Evolutionary conservation across 352 stramenopile species (phyloP), one percentile per base, ranked within the genome.

Genomic region (Globisporangium uncinulatum): DNA sequence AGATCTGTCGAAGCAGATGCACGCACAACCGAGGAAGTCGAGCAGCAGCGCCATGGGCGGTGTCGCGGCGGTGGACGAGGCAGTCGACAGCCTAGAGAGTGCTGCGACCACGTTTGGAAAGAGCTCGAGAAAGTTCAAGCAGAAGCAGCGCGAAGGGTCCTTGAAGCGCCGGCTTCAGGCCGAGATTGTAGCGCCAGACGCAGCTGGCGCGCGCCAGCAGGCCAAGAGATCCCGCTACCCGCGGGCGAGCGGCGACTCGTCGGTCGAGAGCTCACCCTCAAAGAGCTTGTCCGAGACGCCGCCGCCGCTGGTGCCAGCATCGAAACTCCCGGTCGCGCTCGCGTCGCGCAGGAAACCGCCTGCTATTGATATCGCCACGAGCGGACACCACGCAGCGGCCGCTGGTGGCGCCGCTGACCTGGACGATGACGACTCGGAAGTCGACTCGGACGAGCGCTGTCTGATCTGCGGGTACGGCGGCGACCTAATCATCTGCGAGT

Each of bases 401-500:
- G 24, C 24, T 29, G 24, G 2, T 29, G 24, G 24, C 24, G 24
- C 24, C 24, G 49, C 50, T 8, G 73, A 86, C 13, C 70, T 43
- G 19, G 51, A 58, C 24, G 71, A 70, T 51, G 69, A 56, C 36
- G 72, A 79, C 19, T 68, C 74, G 8, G 72, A 77, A 15, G 59
- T 65, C n/a, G 66, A 70, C 32, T 92, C 83, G 0, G 85, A 95
- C 61, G 85, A 95, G 54, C 76, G 81, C 11, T 95, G 85, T 42
- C 62, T 92, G 20, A 61, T 95, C 15, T 95, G 85, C 56, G 75
- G 78, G 6, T 90, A 90, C 63, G 83, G 81, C 24, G 85, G 85
- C 34, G 85, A 95, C 45, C 53, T 95, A 5, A 81, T 93, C 21
- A 75, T 95, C 13, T 95, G 85, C 59, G 85, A 95, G 58, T 93